Conservation (phyloP, 805 yeast species). For the Candida quercuum region DNA sequence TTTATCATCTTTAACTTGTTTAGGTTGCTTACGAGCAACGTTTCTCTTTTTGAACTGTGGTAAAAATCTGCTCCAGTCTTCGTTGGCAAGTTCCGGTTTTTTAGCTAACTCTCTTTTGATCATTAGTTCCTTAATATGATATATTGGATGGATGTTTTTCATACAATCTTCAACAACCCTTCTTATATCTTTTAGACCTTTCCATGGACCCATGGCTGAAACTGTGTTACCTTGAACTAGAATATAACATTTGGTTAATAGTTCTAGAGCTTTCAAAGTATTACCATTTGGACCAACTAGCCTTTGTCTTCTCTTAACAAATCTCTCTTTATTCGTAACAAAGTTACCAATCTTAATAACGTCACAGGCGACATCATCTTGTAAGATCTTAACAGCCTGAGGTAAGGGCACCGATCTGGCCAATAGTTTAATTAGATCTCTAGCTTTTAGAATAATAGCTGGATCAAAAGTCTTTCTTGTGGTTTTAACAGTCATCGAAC, state of each 20-base stretch:
- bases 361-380: constrained; percentile 93
- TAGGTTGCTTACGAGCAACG: constrained; percentile 88
- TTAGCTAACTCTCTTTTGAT: constrained; percentile 92
- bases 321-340: constrained; percentile 87
- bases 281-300: constrained; percentile 96
- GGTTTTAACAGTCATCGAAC: constrained; percentile 95
- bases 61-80: constrained; percentile 94
- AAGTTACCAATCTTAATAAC: constrained; percentile 90
- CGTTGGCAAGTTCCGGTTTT: constrained; percentile 91
- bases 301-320: constrained; percentile 92
- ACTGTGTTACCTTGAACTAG: constrained; percentile 97
- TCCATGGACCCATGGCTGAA: constrained; percentile 93
- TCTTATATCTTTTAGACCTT: constrained; percentile 86
- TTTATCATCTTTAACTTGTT: constrained; percentile 48
- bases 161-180: constrained; percentile 97
- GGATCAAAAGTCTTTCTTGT: constrained; percentile 96
- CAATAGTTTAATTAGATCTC: constrained; percentile 87
- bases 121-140: constrained; percentile 96
- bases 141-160: constrained; percentile 96
- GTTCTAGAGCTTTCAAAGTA: constrained; percentile 90
- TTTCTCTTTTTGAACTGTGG: constrained; percentile 96
- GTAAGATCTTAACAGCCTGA: constrained; percentile 86
- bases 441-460: constrained; percentile 85
- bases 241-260: constrained; percentile 91
- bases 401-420: constrained; percentile 97